Percentiles rank a stretch among this genome's conserved stretches.
Conservation (phyloP, 139 green algal genomes). For the Microglena sp. region DNA sequence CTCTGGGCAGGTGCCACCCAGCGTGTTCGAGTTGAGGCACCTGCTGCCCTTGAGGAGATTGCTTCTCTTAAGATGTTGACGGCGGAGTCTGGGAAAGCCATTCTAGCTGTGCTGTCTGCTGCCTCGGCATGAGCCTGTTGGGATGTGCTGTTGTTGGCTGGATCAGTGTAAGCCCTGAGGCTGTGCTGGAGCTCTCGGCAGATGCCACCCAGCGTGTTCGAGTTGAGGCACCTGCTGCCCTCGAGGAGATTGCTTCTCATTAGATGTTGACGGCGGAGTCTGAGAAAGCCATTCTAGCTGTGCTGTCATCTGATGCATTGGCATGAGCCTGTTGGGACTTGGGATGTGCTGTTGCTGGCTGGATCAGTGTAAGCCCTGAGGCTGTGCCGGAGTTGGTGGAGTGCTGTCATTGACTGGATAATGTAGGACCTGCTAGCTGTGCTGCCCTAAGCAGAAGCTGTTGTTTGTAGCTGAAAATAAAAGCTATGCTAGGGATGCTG, state of each 20-base stretch:
- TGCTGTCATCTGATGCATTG: too few species aligned
- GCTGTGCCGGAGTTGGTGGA: constrained; percentile 25
- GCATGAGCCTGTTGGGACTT: too few species aligned
- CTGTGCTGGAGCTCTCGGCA: constrained; percentile 22
- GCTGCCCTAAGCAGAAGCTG: too few species aligned
- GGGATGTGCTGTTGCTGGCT: too few species aligned
- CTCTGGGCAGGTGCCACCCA: constrained; percentile 23
- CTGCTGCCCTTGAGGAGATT: constrained; percentile 25
- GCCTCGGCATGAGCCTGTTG: too few species aligned
- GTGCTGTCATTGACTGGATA: too few species aligned
- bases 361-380: constrained; percentile 11
- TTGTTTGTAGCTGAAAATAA: too few species aligned
- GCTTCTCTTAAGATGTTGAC: constrained; percentile 29
- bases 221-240: constrained; percentile 7
- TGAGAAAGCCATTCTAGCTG: constrained; percentile 30
- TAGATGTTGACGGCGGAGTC: constrained; percentile 27
- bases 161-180: constrained; percentile 12
- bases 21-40: constrained; percentile 13
- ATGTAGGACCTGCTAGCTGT: too few species aligned
- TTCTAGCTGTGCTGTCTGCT: constrained; percentile 33
- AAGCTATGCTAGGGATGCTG: too few species aligned
- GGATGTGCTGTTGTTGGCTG: too few species aligned
- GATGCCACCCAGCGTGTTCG: constrained; percentile 21
- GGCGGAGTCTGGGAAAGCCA: constrained; percentile 22
- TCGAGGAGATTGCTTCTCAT: constrained; percentile 29